These are phyloP conservation scores for Sonneratia alba DNA, from an alignment of 345 rosid species.

Conservation along the genomic window DNA sequence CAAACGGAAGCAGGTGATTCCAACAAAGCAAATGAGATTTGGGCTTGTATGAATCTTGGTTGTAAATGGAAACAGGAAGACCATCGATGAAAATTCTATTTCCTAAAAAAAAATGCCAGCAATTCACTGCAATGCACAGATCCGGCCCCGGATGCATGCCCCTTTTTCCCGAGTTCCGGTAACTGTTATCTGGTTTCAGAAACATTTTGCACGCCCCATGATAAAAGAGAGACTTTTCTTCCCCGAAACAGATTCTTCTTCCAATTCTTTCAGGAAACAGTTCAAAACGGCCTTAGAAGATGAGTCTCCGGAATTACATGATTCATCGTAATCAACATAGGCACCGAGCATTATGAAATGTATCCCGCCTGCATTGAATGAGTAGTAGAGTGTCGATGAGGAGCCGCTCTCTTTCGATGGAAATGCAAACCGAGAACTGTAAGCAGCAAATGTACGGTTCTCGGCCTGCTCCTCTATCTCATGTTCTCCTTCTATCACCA, in stretches of 20 bases:
- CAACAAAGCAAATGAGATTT: background rate
- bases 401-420: slow-evolving; percentile 73
- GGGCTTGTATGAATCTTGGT: too few relatives aligned
- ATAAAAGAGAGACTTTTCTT: too few relatives aligned
- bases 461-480: slow-evolving; percentile 72
- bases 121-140: too few relatives aligned
- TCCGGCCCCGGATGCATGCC: too few relatives aligned
- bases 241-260: too few relatives aligned
- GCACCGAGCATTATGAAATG: slow-evolving; percentile 87
- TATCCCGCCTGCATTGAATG: slow-evolving; percentile 88
- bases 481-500: slow-evolving; percentile 88
- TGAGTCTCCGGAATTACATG: slow-evolving; percentile 26
- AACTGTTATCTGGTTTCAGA: too few relatives aligned
- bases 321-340: slow-evolving; percentile 46
- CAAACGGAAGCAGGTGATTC: slow-evolving; percentile 6
- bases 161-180: too few relatives aligned
- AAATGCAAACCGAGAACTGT: slow-evolving; percentile 74
- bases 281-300: background rate
- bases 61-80: too few relatives aligned
- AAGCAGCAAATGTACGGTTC: slow-evolving; percentile 58
- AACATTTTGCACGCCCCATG: too few relatives aligned
- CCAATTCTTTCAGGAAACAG: too few relatives aligned
- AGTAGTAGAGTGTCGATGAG: slow-evolving; percentile 61
- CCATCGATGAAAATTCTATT: too few relatives aligned
- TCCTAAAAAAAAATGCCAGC: too few relatives aligned